Evolutionary conservation across 306 rosid species (phyloP).

Genomic region (Erythrophleum fordii): DNA sequence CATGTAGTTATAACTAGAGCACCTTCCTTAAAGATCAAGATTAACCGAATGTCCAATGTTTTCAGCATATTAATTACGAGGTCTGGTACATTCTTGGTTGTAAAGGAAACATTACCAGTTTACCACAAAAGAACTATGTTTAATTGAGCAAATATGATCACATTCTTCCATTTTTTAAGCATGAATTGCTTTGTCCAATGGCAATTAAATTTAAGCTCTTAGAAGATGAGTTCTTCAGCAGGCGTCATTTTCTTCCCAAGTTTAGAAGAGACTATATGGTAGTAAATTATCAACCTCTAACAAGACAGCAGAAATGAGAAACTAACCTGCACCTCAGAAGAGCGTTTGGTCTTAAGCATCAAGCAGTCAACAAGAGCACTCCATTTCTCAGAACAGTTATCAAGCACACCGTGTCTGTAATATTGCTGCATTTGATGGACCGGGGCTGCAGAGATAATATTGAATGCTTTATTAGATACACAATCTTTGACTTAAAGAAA

Average conservation of each 20-base stretch:
- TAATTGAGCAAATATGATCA: not conserved
- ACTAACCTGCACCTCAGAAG: conserved; percentile 68
- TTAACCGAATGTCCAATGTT: not conserved
- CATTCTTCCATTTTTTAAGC: too few species aligned
- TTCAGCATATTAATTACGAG: not conserved
- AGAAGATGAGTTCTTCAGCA: not conserved
- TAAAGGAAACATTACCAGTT: not conserved
- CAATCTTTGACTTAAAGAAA: not conserved
- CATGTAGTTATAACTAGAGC: not conserved
- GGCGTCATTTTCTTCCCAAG: not conserved
- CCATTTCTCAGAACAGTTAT: conserved; percentile 76
- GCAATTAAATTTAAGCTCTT: not conserved
- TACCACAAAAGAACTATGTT: not conserved
- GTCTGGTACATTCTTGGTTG: not conserved
- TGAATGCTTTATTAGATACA: conserved; percentile 21
- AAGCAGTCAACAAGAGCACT: conserved; percentile 67
- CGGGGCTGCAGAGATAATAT: conserved; percentile 64
- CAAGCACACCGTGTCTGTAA: conserved; percentile 79
- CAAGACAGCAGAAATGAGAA: not conserved
- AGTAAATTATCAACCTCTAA: not conserved
- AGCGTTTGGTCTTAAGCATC: conserved; percentile 69
- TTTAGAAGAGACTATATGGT: not conserved
- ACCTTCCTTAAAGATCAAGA: not conserved
- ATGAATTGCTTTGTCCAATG: too few species aligned
- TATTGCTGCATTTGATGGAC: conserved; percentile 94